Evolutionary conservation across 192 early-diverging fungal genomes (phyloP), one percentile per base, ranked within the genome.

Genomic region (Coemansia nantahalensis): DNA sequence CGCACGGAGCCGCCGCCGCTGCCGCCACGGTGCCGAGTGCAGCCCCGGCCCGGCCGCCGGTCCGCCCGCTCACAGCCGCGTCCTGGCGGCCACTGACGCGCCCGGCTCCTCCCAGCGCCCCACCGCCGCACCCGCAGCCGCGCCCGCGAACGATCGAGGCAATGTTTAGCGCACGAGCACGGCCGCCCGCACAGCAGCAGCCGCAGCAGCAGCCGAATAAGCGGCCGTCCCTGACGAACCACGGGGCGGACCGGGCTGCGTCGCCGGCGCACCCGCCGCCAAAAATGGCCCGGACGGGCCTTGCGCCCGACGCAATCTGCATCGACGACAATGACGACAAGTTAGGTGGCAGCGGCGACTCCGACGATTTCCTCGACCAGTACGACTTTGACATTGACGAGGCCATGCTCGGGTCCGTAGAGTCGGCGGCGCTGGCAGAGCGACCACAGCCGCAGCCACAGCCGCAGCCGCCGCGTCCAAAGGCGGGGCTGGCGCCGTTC

Each of bases 91-190:
- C 15, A 1, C 37, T 30, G 33, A 5, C 17, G 39, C 38, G 15
- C n/a, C 24, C 22, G 31, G 4, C 3, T 0, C 47, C 3, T 0
- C 47, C 9, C 3, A 19, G 12, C 3, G 9, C 48, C 45, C 13
- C 39, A 46, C 21, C 22, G 2, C 36, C 8, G 14, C 1, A 16
- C n/a, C n/a, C 8, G 17, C 14, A 17, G 15, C 8, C 17, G 11
- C n/a, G 15, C 2, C 52, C 33, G 61, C 65, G 8, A 26, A 76
- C 72, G 1, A 61, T 76, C 24, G 61, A 63, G 4, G 63, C 72
- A 3, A 43, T 76, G 50, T 68, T 76, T 60, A 42, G 44, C 4
- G 18, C n/a, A 0, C 48, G 36, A 17, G 48, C 33, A 12, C 4
- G 26, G 30, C 44, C 36, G 28, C n/a, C 42, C 23, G 22, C 40